phyloP scores from a whole-genome alignment of 1,284 basidiomycete genomes.

The Neonothopanus nambi region DNA sequence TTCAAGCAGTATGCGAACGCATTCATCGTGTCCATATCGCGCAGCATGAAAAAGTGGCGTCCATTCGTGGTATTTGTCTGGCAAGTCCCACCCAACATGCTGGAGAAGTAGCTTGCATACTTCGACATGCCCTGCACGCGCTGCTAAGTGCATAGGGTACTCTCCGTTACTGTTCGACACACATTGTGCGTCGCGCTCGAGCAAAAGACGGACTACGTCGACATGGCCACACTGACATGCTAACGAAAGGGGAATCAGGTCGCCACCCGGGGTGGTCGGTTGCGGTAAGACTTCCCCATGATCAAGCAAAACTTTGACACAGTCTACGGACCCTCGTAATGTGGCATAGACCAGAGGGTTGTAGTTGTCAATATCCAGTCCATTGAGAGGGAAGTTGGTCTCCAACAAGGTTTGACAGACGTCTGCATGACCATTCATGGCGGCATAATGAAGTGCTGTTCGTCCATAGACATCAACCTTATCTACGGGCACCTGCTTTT shows the following conservation, averaged over 20 bases:
- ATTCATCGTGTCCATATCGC: constrained; percentile 81
- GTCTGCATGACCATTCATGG: constrained; percentile 85
- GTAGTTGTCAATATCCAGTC: constrained; percentile 91
- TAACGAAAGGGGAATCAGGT: constrained; percentile 87
- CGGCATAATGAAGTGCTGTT: constrained; percentile 93
- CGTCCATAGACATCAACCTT: constrained; percentile 89
- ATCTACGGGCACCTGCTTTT: constrained; percentile 66
- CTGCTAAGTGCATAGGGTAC: constrained; percentile 96
- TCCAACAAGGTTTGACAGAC: constrained; percentile 81
- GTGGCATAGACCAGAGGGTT: constrained; percentile 93
- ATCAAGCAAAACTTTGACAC: constrained; percentile 77
- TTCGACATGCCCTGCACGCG: constrained; percentile 88
- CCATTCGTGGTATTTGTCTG: constrained; percentile 98
- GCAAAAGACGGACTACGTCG: constrained; percentile 79
- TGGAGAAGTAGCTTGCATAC: constrained; percentile 81
- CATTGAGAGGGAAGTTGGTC: constrained; percentile 64
- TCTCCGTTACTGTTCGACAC: constrained; percentile 92
- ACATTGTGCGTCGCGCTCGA: constrained; percentile 78
- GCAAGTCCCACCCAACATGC: constrained; percentile 81
- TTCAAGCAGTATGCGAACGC: constrained; percentile 77
- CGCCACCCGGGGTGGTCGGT: constrained; percentile 56
- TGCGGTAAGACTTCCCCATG: constrained; percentile 63
- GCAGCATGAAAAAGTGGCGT: constrained; percentile 97
- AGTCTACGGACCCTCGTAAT: constrained; percentile 81
- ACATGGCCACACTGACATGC: constrained; percentile 91